These are phyloP conservation scores for Pochonia chlamydosporia DNA, from an alignment of 2,329 filamentous ascomycete species.

Conservation along the genomic window DNA sequence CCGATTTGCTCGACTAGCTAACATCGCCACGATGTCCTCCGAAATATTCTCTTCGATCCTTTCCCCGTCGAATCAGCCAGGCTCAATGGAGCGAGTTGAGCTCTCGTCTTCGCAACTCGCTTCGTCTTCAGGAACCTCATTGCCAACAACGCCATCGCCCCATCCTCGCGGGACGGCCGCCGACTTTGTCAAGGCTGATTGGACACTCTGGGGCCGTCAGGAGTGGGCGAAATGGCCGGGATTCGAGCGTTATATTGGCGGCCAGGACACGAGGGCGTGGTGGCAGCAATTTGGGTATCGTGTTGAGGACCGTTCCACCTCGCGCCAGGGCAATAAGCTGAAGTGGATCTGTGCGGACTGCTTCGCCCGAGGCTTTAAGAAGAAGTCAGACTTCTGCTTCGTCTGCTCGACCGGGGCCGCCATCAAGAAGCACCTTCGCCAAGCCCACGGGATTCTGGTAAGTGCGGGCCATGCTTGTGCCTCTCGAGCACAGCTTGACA, in stretches of 20 bases:
- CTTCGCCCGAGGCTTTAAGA: neutral
- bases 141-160: neutral
- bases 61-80: neutral
- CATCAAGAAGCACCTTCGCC: neutral
- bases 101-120: neutral
- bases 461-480: neutral
- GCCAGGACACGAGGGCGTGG: neutral
- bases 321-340: neutral
- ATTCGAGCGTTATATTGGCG: neutral
- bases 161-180: neutral
- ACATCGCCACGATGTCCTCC: neutral
- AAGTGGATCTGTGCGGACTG: neutral
- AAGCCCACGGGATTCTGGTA: neutral
- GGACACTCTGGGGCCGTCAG: neutral
- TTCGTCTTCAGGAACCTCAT: neutral
- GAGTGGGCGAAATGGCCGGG: neutral
- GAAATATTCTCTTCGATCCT: neutral
- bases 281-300: neutral
- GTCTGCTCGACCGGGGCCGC: neutral
- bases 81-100: neutral
- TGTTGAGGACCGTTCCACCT: neutral
- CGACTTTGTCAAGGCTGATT: neutral
- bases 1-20: neutral
- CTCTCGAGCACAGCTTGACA: neutral
- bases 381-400: neutral